Base-by-base conservation (phyloP, 371 early-diverging fungal genomes). In the Mucor indicus region DNA sequence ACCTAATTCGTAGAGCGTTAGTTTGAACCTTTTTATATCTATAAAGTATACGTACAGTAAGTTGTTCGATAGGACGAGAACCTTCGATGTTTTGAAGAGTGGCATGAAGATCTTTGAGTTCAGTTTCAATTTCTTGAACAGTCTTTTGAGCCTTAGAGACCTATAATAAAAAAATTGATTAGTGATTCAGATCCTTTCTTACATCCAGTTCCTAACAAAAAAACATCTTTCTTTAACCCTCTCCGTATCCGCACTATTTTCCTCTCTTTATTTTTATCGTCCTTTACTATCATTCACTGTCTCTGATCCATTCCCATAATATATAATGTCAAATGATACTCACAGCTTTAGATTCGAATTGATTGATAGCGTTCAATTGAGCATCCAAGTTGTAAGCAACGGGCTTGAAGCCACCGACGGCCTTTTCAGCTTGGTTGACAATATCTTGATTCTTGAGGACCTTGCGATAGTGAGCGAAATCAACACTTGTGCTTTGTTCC, bases 21-120 rank as follows among this genome's bases (percentile, higher is more conserved):
- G 11, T 27, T 27, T 27, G 29, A 27, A 27, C 29, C 11, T 11
- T 7, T 27, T 27, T 27, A 27, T 7, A 27, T 27, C 29, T 25
- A 25, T 15, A 41, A 24, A 33, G 3, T 31, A 38, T 17, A 30
- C 29, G 20, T 77, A 94, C 94, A n/a, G 93, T 95, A 47, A 95
- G 81, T 66, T 95, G 86, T 48, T 95, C 93, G 50, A 96, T 80
- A 45, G 98, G 98, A 54, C 98, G 87, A 38, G 98, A 91, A 45
- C 77, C 75, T 69, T 96, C 91, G 60, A 97, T 97, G 87, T 96
- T 91, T 67, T 69, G 82, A 50, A 96, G 78, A 37, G 96, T 92
- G 48, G 85, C 90, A 55, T 90, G 80, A 47, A 97, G 86, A 53
- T 95, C 94, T 49, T 78, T 76, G 49, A 97, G 79, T 71, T 95